A percentile compares a stretch with the other conserved stretches of the same genome.
Evolutionary conservation across 768 basidiomycete species (phyloP).

Genomic region (Serendipita vermifera): DNA sequence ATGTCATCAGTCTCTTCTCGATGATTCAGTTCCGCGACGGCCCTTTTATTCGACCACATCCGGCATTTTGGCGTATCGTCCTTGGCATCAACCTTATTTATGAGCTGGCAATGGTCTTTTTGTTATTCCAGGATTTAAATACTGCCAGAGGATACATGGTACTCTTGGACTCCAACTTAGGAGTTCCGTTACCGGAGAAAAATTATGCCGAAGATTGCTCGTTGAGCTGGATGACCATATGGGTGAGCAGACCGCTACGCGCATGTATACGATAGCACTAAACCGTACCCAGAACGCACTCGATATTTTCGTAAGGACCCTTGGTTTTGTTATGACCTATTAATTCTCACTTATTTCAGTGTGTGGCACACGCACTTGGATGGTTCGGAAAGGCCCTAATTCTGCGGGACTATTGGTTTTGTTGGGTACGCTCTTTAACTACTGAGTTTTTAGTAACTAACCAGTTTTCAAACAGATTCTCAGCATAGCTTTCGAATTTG

Average conservation of each 20-base stretch:
- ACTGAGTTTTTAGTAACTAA: neutral
- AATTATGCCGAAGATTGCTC: conserved; percentile 74
- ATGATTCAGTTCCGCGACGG: conserved; percentile 86
- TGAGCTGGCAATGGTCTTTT: conserved; percentile 67
- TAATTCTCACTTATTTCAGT: conserved; percentile 23
- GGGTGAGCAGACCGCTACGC: conserved; percentile 34
- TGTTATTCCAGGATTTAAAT: conserved; percentile 72
- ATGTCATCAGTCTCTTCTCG: conserved; percentile 38
- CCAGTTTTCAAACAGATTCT: conserved; percentile 42
- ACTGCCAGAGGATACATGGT: conserved; percentile 71
- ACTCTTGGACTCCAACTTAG: conserved; percentile 58
- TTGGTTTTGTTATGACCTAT: neutral
- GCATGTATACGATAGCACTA: neutral
- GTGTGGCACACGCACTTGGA: conserved; percentile 69
- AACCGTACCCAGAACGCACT: conserved; percentile 45
- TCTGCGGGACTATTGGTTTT: conserved; percentile 86
- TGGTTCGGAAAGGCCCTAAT: conserved; percentile 92
- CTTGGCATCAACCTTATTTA: conserved; percentile 74
- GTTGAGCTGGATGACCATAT: conserved; percentile 46
- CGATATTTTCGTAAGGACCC: conserved; percentile 46
- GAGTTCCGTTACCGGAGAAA: conserved; percentile 66
- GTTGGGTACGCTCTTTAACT: conserved; percentile 46
- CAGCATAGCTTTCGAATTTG: conserved; percentile 77
- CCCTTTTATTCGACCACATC: conserved; percentile 78
- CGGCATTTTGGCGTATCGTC: conserved; percentile 64